Conservation (phyloP, 805 yeast genomes). For the Candida krabiensis region DNA sequence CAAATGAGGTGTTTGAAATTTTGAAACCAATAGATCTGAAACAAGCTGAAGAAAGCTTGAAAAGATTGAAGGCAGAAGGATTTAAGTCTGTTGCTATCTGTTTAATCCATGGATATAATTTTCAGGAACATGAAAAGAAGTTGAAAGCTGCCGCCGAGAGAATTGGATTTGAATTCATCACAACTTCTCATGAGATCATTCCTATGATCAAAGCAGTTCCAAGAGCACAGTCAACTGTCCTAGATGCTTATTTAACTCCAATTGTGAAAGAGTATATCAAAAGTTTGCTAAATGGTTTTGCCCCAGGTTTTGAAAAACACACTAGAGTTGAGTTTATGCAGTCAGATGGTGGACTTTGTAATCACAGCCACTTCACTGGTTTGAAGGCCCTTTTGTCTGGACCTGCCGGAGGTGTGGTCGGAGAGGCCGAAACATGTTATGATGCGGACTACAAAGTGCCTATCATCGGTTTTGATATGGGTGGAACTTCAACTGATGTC, state of each 20-base stretch:
- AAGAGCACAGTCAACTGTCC: slow-evolving; percentile 39
- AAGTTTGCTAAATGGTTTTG: slow-evolving; percentile 34
- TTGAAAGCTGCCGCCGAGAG: slow-evolving; percentile 33
- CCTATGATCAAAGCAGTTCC: slow-evolving; percentile 37
- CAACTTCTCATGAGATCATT: slow-evolving; percentile 34
- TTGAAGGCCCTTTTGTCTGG: slow-evolving; percentile 54
- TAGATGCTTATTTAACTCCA: slow-evolving; percentile 43
- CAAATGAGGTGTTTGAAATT: slow-evolving; percentile 38
- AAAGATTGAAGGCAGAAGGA: slow-evolving; percentile 22
- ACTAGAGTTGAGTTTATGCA: slow-evolving; percentile 53
- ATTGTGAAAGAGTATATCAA: slow-evolving; percentile 35
- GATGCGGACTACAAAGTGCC: slow-evolving; percentile 17
- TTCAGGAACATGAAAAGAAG: slow-evolving; percentile 37
- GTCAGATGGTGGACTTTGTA: slow-evolving; percentile 56
- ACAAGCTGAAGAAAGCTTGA: neutral
- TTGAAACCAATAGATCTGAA: slow-evolving; percentile 28
- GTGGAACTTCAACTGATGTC: slow-evolving; percentile 35
- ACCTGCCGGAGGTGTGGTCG: slow-evolving; percentile 64
- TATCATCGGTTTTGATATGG: slow-evolving; percentile 36
- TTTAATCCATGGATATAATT: slow-evolving; percentile 36
- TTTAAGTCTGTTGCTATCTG: slow-evolving; percentile 33
- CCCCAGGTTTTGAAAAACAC: slow-evolving; percentile 29
- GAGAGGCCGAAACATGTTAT: slow-evolving; percentile 36
- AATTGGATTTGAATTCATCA: slow-evolving; percentile 40
- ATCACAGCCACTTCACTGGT: slow-evolving; percentile 52